phyloP scores from a whole-genome alignment of 768 basidiomycete species.

The Suillus lakei region DNA sequence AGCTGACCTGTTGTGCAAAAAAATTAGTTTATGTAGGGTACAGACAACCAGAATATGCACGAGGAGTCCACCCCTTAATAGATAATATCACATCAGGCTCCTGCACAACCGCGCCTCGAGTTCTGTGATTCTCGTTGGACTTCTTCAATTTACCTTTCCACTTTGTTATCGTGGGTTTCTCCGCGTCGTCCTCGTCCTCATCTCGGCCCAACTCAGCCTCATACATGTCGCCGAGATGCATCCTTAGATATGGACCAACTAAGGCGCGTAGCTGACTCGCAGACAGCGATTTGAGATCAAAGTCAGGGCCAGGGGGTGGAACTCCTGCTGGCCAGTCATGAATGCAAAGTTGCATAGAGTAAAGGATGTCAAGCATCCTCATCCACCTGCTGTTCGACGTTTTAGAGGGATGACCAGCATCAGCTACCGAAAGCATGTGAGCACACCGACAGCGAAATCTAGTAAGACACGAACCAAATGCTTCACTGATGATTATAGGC shows the following conservation, averaged over 20 bases:
- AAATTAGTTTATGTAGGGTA: not conserved
- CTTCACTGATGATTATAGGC: not conserved
- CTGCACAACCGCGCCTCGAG: not conserved
- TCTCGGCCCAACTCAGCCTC: not conserved
- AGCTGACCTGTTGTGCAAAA: not conserved
- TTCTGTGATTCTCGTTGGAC: not conserved
- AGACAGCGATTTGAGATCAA: not conserved
- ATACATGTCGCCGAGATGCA: not conserved
- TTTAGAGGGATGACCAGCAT: not conserved
- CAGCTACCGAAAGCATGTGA: not conserved
- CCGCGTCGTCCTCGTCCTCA: not conserved
- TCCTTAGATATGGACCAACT: not conserved
- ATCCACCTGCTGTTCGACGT: not conserved
- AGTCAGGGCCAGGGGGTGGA: not conserved
- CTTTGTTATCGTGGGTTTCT: not conserved
- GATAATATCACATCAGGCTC: not conserved
- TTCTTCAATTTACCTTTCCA: not conserved
- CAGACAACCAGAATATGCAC: not conserved
- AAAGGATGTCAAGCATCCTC: not conserved
- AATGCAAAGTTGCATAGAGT: not conserved
- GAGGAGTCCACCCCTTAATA: not conserved
- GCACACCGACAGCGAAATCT: not conserved
- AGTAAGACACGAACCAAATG: not conserved
- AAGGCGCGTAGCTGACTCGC: not conserved
- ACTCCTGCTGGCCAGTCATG: slow-evolving; percentile 2